phyloP scores from a whole-genome alignment of 257 asterid genomes.

The Nicotiana noctiflora region DNA sequence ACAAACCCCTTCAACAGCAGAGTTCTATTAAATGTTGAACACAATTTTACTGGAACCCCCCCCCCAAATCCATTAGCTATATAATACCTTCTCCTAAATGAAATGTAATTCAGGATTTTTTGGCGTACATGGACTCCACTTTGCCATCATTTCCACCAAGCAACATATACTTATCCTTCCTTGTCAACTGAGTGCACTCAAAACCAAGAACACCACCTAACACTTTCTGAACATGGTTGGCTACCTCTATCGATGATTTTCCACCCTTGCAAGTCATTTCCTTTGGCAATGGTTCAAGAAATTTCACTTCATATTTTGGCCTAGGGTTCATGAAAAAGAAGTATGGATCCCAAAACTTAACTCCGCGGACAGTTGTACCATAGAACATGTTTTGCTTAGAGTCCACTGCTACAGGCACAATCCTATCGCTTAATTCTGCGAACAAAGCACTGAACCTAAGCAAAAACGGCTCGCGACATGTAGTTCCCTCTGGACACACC shows the following conservation, averaged over 20 bases:
- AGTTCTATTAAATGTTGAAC: neutral
- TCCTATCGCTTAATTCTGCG: conserved; percentile 79
- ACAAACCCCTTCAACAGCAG: neutral
- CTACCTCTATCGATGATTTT: conserved; percentile 80
- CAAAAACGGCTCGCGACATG: conserved; percentile 78
- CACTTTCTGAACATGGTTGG: conserved; percentile 84
- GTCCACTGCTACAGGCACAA: conserved; percentile 77
- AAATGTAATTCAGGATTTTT: neutral
- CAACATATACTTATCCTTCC: conserved; percentile 93
- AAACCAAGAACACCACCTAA: conserved; percentile 78
- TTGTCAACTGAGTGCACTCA: conserved; percentile 88
- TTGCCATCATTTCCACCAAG: conserved; percentile 99
- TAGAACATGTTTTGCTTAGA: conserved; percentile 70
- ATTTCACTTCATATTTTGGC: conserved; percentile 69
- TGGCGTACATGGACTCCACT: conserved; percentile 79
- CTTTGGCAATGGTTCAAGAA: conserved; percentile 67
- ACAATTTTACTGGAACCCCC: neutral
- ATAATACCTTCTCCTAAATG: neutral
- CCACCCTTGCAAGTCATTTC: conserved; percentile 88
- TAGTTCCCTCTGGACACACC: conserved; percentile 94
- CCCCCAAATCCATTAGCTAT: neutral
- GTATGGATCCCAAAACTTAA: conserved; percentile 84
- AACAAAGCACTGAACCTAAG: conserved; percentile 82
- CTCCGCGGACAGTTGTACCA: conserved; percentile 78
- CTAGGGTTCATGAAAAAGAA: conserved; percentile 90